Evolutionary conservation across 2,329 filamentous ascomycete species (phyloP), one percentile per base, ranked within the genome.

Genomic region (Colletotrichum australisinense): DNA sequence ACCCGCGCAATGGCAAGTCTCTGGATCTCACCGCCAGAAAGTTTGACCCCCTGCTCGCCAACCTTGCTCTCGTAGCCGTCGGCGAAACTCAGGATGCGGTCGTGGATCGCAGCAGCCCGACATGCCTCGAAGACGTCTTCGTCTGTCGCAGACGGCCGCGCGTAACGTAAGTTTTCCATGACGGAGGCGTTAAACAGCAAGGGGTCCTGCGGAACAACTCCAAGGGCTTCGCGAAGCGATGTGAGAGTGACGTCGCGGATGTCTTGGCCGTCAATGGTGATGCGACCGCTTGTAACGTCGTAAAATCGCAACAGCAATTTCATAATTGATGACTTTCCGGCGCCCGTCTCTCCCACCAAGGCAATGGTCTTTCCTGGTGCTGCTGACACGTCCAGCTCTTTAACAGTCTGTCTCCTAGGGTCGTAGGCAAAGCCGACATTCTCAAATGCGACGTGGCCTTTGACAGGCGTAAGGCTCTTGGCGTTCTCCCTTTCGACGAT

Each of bases 171-270:
- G 76, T 94, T 94, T 71, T 95, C 93, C 28, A 89, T 87, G n/a
- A 95, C 58, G 66, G 80, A 81, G 74, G 90, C 91, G 79, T 92
- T 90, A 78, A 94, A 95, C 0, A 95, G 86, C 0, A 91, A 91
- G 9, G 93, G 88, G 79, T 95, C 93, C 80, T 95, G 93, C 2
- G 92, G 90, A 0, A 95, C 93, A 0, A 95, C 88, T 1, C 92
- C 81, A 19, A 85, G 78, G 16, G 79, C 76, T 28, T 76, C 77
- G 5, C 83, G 80, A 65, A 84, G 80, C 0, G 76, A 75, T 11
- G 78, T 74, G 0, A 82, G 75, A 19, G 78, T 79, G 55, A 83
- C 74, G 46, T 83, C 78, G 4, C 75, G 58, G 5, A 74, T 57
- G 16, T 69, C 69, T 26, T 64, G 32, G 7, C 64, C 64, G 14